These are phyloP conservation scores for Rhizoclosmatium globosum DNA, from an alignment of 192 early-diverging fungal genomes.

Conservation along the genomic window DNA sequence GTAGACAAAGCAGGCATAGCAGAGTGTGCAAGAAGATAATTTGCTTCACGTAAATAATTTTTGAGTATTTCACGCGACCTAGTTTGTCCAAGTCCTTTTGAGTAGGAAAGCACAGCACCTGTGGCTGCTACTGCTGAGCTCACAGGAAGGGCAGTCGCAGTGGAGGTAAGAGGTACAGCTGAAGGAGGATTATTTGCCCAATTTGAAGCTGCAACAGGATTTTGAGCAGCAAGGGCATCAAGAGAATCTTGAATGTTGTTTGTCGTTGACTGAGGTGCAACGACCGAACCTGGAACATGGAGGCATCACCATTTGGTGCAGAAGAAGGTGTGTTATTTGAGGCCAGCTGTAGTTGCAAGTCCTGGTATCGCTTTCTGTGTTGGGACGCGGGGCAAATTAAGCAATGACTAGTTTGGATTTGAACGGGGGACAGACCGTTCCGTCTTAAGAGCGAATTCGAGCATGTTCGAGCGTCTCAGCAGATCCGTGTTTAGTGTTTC, in stretches of 20 bases:
- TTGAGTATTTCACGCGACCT: slow-evolving; percentile 77
- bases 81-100: slow-evolving; percentile 61
- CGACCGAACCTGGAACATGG: neutral
- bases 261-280: neutral
- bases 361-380: neutral
- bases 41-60: slow-evolving; percentile 67
- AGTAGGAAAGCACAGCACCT: slow-evolving; percentile 47
- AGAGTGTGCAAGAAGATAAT: slow-evolving; percentile 47
- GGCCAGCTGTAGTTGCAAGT: neutral
- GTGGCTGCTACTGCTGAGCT: neutral
- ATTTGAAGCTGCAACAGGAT: neutral
- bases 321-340: neutral
- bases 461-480: slow-evolving; percentile 82
- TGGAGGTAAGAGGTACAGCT: neutral
- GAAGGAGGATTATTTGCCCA: neutral
- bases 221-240: neutral
- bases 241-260: neutral
- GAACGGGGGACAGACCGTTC: slow-evolving; percentile 63
- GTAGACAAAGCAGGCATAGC: neutral
- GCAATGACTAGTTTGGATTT: neutral
- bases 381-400: neutral
- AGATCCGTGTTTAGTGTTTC: slow-evolving; percentile 80
- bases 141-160: neutral
- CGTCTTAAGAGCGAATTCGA: slow-evolving; percentile 79
- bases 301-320: neutral